Evolutionary conservation across 331 rosid species (phyloP).

Genomic region (Malus hybrid): DNA sequence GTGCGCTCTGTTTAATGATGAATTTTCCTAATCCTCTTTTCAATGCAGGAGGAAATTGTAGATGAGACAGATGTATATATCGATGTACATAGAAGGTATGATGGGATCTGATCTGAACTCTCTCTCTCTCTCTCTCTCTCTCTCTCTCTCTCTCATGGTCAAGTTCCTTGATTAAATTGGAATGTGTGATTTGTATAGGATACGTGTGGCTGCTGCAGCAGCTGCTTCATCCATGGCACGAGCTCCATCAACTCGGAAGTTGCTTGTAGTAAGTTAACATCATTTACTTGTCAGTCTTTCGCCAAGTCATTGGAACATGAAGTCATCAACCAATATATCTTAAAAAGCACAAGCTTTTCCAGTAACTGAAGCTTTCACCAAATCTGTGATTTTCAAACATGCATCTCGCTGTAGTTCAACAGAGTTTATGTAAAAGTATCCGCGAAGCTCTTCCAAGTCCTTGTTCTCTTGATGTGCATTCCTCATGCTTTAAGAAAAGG

Average conservation of each 20-base stretch:
- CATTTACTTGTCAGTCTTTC: background rate
- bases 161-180: background rate
- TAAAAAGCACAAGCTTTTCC: background rate
- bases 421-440: background rate
- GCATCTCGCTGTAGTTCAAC: background rate
- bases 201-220: constrained; percentile 51
- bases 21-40: background rate
- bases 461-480: background rate
- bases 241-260: constrained; percentile 43
- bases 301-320: background rate
- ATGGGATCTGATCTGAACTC: background rate
- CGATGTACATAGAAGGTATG: constrained; percentile 32
- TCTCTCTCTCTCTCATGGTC: background rate
- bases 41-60: constrained; percentile 41
- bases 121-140: background rate
- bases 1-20: background rate
- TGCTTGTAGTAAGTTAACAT: constrained; percentile 24
- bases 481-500: background rate
- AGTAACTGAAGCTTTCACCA: background rate
- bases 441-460: background rate
- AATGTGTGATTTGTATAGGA: constrained; percentile 8
- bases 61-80: constrained; percentile 43
- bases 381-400: background rate
- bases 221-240: constrained; percentile 51
- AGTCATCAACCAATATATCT: background rate